These are phyloP conservation scores for Elasticomyces elasticus DNA, from an alignment of 495 filamentous ascomycete species.

Conservation along the genomic window DNA sequence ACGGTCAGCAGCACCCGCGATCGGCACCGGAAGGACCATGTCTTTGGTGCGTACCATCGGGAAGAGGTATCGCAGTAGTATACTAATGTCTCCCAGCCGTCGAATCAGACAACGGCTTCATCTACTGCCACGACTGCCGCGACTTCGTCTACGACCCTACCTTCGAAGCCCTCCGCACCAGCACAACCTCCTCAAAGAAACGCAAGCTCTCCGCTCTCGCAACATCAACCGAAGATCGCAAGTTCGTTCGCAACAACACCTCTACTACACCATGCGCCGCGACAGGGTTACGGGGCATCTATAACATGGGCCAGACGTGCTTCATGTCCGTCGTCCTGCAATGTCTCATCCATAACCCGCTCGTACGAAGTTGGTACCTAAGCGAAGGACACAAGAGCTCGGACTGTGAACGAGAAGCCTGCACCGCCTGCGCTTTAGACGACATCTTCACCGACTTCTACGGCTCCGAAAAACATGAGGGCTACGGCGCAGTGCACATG, in stretches of 20 bases:
- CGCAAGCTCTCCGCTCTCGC: slow-evolving; percentile 53
- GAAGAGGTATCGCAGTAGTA: no score
- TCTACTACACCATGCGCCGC: slow-evolving; percentile 56
- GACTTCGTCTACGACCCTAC: slow-evolving; percentile 84
- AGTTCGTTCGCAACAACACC: slow-evolving; percentile 51
- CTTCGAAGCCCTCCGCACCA: slow-evolving; percentile 50
- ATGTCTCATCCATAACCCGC: slow-evolving; percentile 75
- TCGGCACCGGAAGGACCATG: slow-evolving; percentile 47
- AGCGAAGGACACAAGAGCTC: slow-evolving; percentile 66
- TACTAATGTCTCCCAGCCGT: slow-evolving; percentile 47
- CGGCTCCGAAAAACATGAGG: slow-evolving; percentile 65
- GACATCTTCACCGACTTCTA: slow-evolving; percentile 90
- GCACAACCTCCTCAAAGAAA: slow-evolving; percentile 31
- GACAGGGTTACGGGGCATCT: slow-evolving; percentile 71
- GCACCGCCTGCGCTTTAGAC: slow-evolving; percentile 77
- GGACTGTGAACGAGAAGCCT: slow-evolving; percentile 57
- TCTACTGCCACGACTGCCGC: slow-evolving; percentile 75
- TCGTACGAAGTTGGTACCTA: slow-evolving; percentile 77
- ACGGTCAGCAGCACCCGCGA: slow-evolving; percentile 43
- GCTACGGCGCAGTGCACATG: slow-evolving; percentile 73
- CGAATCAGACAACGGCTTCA: slow-evolving; percentile 62
- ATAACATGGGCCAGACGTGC: slow-evolving; percentile 88
- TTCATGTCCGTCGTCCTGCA: slow-evolving; percentile 90
- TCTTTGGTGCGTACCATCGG: slow-evolving; percentile 47
- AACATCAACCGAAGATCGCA: slow-evolving; percentile 42